Base-by-base conservation (phyloP, 371 early-diverging fungal species). In the Mortierella sp. region DNA sequence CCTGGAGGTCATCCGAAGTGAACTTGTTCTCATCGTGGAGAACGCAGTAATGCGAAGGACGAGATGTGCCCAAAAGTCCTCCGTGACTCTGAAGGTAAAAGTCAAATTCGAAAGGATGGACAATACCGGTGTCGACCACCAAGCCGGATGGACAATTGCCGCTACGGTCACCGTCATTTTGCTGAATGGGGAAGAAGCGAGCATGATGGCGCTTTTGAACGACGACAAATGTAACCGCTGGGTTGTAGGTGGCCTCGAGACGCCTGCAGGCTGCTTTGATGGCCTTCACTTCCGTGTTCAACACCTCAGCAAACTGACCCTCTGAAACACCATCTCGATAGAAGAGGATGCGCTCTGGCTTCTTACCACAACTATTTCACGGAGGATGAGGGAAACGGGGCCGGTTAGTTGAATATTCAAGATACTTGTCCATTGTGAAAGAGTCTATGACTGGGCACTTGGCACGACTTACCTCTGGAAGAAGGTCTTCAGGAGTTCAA, bases 201-300 rank as follows among this genome's bases (percentile, higher is more conserved):
- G 92, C 87, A 58, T 94, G 92, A 69, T 97, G 97, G 16, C 96
- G 87, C 81, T 97, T 96, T 66, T 95, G 93, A 0, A 92, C 95
- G 0, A 92, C 86, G n/a, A 97, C 79, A 68, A 88, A 96, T 8
- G 93, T 94, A 40, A 97, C 73, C 39, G 83, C 74, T 0, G 95
- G 96, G 7, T 77, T 69, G 74, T 95, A 94, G 16, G 61, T 77
- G 7, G 68, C 50, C 25, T 90, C 87, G 3, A 96, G 50, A 0
- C 60, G 63, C 3, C 68, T 58, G 69, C 92, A 95, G 7, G 94
- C 95, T 10, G 81, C 78, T 61, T 83, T 82, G 49, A 97, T 84
- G 21, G 89, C 88, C 22, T 81, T 78, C 16, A 94, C 77, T 72
- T 97, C 97, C 21, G 58, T 68, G 29, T 80, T 66, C 28, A 89